Conservation (phyloP, 208 protist genomes). For the Trypanosoma melophagium region DNA sequence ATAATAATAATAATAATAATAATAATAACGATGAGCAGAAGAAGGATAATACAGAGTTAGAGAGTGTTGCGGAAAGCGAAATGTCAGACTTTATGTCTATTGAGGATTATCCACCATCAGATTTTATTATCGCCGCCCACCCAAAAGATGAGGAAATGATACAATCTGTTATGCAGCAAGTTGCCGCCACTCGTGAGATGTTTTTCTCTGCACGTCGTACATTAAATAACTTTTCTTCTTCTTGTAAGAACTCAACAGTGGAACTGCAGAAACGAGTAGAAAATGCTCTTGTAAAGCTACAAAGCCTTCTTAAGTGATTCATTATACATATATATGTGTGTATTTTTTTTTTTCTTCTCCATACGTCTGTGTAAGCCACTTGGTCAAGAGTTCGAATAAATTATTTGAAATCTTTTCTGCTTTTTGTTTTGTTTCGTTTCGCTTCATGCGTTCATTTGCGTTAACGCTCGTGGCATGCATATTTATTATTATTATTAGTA, state of each 20-base stretch:
- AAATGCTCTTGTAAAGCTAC: conserved; percentile 7
- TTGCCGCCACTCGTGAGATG: not conserved
- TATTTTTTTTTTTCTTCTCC: no score
- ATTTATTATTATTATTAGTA: no score
- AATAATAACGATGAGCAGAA: not conserved
- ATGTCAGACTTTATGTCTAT: not conserved
- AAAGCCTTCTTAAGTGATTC: not conserved
- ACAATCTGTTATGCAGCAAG: not conserved
- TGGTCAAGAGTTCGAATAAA: no score
- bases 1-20: not conserved
- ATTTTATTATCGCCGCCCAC: conserved; percentile 18
- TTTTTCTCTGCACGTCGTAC: not conserved
- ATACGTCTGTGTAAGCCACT: no score
- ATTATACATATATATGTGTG: no score
- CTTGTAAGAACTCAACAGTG: not conserved
- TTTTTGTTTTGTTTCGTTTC: no score
- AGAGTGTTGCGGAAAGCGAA: not conserved
- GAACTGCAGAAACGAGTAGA: not conserved
- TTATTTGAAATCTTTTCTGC: no score
- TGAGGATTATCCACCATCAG: not conserved
- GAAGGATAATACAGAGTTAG: not conserved
- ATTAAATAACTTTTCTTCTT: no score
- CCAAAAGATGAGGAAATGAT: conserved; percentile 16
- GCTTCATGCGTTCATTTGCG: no score
- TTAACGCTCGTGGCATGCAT: no score